phyloP scores from a whole-genome alignment of 2,329 filamentous ascomycete genomes.

The Lachnellula subtilissima region DNA sequence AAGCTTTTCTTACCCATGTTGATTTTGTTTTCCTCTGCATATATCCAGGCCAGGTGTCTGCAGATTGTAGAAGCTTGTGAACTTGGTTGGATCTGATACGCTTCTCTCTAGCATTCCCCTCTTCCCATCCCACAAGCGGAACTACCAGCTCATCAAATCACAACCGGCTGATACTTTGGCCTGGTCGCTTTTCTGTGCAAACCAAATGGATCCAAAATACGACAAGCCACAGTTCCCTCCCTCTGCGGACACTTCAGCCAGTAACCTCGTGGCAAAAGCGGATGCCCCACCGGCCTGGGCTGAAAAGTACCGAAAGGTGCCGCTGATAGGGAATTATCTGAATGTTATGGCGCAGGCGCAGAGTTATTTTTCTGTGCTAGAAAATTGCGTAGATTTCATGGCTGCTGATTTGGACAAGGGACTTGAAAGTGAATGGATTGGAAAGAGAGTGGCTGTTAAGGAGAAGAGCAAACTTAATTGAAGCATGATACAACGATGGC shows the following conservation, averaged over 20 bases:
- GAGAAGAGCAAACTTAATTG: slow-evolving; percentile 12
- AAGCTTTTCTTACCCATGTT: not conserved
- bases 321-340: slow-evolving; percentile 13
- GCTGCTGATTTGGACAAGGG: slow-evolving; percentile 16
- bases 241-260: slow-evolving; percentile 14
- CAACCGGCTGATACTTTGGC: slow-evolving; percentile 11
- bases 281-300: slow-evolving; percentile 9
- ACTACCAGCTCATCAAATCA: slow-evolving; percentile 20
- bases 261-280: slow-evolving; percentile 17
- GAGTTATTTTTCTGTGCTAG: slow-evolving; percentile 10
- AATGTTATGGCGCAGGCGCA: slow-evolving; percentile 12
- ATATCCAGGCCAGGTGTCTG: not conserved
- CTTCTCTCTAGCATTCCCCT: slow-evolving; percentile 15
- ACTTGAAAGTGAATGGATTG: slow-evolving; percentile 13
- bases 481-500: not conserved
- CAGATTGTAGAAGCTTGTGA: not conserved
- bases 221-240: slow-evolving; percentile 15
- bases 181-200: slow-evolving; percentile 26
- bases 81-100: slow-evolving; percentile 1
- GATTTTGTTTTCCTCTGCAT: not conserved
- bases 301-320: slow-evolving; percentile 2
- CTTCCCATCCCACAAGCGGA: slow-evolving; percentile 21
- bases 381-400: slow-evolving; percentile 14
- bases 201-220: slow-evolving; percentile 16
- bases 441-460: slow-evolving; percentile 13